Evolutionary conservation across 768 basidiomycete genomes (phyloP).

Genomic region (Auricularia cornea): DNA sequence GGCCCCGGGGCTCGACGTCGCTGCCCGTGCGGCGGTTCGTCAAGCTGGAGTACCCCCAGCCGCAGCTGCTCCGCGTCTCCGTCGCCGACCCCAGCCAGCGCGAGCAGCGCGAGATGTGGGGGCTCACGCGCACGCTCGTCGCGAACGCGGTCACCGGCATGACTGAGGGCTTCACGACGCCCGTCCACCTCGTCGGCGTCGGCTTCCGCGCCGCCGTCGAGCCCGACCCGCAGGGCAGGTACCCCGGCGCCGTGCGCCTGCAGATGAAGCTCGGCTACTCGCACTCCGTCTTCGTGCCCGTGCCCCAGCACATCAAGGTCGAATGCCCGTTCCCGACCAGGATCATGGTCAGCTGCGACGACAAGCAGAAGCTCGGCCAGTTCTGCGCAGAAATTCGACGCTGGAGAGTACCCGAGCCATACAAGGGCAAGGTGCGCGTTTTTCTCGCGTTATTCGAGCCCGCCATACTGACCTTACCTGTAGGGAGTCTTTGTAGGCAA

Average conservation of each 20-base stretch:
- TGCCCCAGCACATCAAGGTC: slow-evolving; percentile 74
- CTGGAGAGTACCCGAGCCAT: slow-evolving; percentile 88
- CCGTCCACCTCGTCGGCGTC: slow-evolving; percentile 87
- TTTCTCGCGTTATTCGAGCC: not conserved
- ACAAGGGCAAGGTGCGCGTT: slow-evolving; percentile 85
- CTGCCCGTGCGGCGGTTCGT: slow-evolving; percentile 44
- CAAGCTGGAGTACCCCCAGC: slow-evolving; percentile 25
- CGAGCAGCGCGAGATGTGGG: slow-evolving; percentile 87
- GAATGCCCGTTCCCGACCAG: slow-evolving; percentile 78
- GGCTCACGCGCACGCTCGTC: slow-evolving; percentile 85
- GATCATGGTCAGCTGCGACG: slow-evolving; percentile 71
- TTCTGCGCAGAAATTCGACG: slow-evolving; percentile 82
- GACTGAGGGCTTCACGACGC: slow-evolving; percentile 76
- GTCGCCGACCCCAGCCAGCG: slow-evolving; percentile 58
- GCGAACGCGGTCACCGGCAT: slow-evolving; percentile 86
- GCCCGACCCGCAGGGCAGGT: slow-evolving; percentile 44
- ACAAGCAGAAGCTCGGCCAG: slow-evolving; percentile 81
- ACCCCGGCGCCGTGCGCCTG: slow-evolving; percentile 32
- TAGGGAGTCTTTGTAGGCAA: slow-evolving; percentile 93
- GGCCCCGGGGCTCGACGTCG: slow-evolving; percentile 44
- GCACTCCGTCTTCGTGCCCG: slow-evolving; percentile 73
- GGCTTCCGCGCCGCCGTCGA: slow-evolving; percentile 88
- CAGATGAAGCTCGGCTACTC: slow-evolving; percentile 92
- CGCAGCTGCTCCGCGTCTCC: slow-evolving; percentile 26
- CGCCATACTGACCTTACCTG: not conserved